Percentiles rank a stretch among this genome's conserved stretches.
Conservation (phyloP, 1,284 basidiomycete genomes). For the Ganoderma leucocontextum region DNA sequence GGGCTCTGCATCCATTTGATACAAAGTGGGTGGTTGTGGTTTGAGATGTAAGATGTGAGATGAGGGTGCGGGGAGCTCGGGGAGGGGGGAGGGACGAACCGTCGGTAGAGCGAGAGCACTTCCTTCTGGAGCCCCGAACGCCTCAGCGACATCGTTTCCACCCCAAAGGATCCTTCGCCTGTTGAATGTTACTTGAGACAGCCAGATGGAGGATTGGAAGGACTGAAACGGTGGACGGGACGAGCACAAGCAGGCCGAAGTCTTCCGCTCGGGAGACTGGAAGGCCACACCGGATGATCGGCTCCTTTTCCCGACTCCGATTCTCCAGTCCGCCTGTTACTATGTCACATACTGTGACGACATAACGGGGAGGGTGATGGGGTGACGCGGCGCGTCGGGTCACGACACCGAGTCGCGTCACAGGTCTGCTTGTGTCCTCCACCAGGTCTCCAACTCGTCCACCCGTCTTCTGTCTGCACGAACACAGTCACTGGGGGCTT, state of each 20-base stretch:
- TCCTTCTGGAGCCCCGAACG: constrained; percentile 76
- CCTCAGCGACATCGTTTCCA: constrained; percentile 31
- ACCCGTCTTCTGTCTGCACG: not conserved
- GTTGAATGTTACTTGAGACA: not conserved
- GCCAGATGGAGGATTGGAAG: not conserved
- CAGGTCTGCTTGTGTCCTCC: not conserved
- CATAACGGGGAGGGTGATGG: constrained; percentile 11
- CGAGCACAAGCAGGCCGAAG: not conserved
- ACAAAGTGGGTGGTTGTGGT: constrained; percentile 5
- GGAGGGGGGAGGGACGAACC: constrained; percentile 47
- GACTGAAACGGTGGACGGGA: not conserved
- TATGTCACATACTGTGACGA: constrained; percentile 15
- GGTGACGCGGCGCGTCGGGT: constrained; percentile 26
- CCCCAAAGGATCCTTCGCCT: not conserved
- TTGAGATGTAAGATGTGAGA: not conserved
- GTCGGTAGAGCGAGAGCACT: constrained; percentile 75
- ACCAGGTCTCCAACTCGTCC: not conserved
- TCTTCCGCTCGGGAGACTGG: not conserved
- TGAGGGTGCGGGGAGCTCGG: constrained; percentile 5
- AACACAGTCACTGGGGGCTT: not conserved
- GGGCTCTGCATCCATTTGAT: constrained; percentile 55
- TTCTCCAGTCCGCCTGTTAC: constrained; percentile 3
- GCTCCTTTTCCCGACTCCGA: constrained; percentile 3
- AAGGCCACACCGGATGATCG: not conserved
- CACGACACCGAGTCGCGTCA: constrained; percentile 18